Conservation (phyloP, 768 basidiomycete genomes). For the Suillus variegatus region DNA sequence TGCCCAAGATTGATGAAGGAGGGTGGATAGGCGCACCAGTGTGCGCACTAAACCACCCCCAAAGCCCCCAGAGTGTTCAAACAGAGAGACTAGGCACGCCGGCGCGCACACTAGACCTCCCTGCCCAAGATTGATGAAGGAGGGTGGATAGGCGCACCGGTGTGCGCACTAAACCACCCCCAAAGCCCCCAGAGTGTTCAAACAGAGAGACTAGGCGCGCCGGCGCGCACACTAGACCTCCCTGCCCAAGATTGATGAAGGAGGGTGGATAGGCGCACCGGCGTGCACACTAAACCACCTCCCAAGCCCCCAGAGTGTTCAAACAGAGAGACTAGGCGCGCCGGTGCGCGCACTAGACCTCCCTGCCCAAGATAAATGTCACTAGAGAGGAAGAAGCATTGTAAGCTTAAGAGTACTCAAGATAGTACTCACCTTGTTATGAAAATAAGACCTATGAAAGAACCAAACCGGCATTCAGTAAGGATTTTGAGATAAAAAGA, state of each 20-base stretch:
- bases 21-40: background rate
- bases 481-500: background rate
- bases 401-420: too few relatives aligned
- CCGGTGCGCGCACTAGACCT: too few relatives aligned
- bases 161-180: background rate
- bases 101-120: background rate
- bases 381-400: too few relatives aligned
- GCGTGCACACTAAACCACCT: background rate
- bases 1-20: background rate
- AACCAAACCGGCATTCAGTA: background rate
- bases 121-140: background rate
- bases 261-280: background rate
- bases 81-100: background rate
- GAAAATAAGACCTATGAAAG: too few relatives aligned
- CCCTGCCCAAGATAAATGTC: too few relatives aligned
- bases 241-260: too few relatives aligned
- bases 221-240: background rate
- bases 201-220: background rate
- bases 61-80: background rate
- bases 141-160: background rate
- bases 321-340: too few relatives aligned
- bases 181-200: background rate
- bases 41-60: background rate
- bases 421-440: too few relatives aligned
- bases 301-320: background rate